phyloP scores from a whole-genome alignment of 1,139 yeast species.

The Candida frijolesensis region DNA sequence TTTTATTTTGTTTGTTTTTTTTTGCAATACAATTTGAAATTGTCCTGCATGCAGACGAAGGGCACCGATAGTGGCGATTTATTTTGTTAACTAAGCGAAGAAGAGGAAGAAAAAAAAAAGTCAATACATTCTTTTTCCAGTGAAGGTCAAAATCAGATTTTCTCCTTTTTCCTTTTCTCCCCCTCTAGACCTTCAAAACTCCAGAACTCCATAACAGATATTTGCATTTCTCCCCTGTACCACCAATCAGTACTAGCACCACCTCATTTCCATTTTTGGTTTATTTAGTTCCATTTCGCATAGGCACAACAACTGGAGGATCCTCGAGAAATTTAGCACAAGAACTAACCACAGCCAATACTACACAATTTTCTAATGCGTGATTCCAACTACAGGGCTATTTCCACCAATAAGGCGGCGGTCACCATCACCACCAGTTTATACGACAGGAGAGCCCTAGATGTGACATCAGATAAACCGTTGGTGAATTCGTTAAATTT shows the following conservation, averaged over 20 bases:
- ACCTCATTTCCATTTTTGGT: background rate
- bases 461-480: constrained; percentile 87
- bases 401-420: constrained; percentile 82
- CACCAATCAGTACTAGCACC: too few relatives aligned
- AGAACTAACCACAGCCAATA: too few relatives aligned
- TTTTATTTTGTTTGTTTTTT: too few relatives aligned
- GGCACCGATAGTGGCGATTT: background rate
- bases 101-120: background rate
- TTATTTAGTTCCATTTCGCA: background rate
- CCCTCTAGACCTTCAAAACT: too few relatives aligned
- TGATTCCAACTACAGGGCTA: constrained; percentile 83
- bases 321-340: too few relatives aligned
- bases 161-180: background rate
- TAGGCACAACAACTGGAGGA: background rate
- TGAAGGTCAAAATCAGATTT: background rate
- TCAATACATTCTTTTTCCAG: background rate
- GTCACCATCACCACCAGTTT: constrained; percentile 85
- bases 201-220: background rate
- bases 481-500: constrained; percentile 89
- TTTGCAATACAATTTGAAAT: background rate
- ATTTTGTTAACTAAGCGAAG: background rate
- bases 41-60: background rate
- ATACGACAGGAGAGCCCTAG: constrained; percentile 90
- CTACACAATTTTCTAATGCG: constrained; percentile 54
- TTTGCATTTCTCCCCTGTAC: too few relatives aligned